Conservation (phyloP, 1,284 basidiomycete genomes). For the Hymenochaete sp. region DNA sequence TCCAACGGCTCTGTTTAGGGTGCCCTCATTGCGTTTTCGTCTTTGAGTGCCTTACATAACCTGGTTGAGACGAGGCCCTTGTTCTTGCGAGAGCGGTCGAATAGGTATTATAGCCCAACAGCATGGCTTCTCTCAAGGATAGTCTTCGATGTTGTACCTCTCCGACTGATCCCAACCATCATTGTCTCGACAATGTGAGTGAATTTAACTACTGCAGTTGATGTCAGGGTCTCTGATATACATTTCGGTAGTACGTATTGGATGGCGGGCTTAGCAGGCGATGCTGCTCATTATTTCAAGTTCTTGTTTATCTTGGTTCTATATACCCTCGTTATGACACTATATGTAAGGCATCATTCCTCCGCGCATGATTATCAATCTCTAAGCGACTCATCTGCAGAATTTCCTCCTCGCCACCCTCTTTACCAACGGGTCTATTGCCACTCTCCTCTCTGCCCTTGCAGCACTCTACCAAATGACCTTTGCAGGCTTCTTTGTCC, state of each 20-base stretch:
- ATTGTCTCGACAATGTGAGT: slow-evolving; percentile 70
- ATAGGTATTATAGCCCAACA: slow-evolving; percentile 73
- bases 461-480: slow-evolving; percentile 78
- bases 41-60: slow-evolving; percentile 81
- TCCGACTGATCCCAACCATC: slow-evolving; percentile 78
- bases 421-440: slow-evolving; percentile 79
- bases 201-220: not conserved
- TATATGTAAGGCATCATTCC: slow-evolving; percentile 52
- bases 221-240: slow-evolving; percentile 8
- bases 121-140: slow-evolving; percentile 82
- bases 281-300: slow-evolving; percentile 72
- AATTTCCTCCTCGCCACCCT: slow-evolving; percentile 81
- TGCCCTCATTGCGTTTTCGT: slow-evolving; percentile 79
- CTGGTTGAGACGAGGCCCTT: slow-evolving; percentile 72
- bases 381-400: too few relatives aligned
- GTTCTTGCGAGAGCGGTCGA: slow-evolving; percentile 81
- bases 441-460: slow-evolving; percentile 74
- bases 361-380: not conserved
- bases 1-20: slow-evolving; percentile 38
- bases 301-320: slow-evolving; percentile 71
- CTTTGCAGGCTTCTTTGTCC: slow-evolving; percentile 80
- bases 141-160: slow-evolving; percentile 77
- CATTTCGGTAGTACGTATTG: slow-evolving; percentile 60
- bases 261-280: slow-evolving; percentile 79
- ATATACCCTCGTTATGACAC: slow-evolving; percentile 73